Conservation (phyloP, 2,329 filamentous ascomycete species). For the Drechslerella stenobrocha region DNA sequence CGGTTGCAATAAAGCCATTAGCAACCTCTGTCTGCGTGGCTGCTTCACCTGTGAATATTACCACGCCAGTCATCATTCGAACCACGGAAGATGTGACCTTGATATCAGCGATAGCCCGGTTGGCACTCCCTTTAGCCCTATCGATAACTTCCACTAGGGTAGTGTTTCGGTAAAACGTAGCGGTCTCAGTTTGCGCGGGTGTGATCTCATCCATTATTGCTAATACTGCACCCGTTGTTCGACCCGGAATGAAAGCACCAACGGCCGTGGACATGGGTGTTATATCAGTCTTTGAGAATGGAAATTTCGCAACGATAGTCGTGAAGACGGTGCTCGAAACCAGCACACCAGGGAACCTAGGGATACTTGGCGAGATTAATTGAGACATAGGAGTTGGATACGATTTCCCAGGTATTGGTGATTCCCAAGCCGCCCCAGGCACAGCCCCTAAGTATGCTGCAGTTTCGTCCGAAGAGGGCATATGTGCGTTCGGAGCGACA, state of each 20-base stretch:
- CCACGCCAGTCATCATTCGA: no score
- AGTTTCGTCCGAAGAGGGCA: constrained; percentile 10
- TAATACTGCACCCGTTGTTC: not conserved
- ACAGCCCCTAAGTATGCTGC: constrained; percentile 18
- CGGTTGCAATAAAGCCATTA: no score
- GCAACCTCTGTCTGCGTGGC: no score
- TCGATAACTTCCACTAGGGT: constrained; percentile 5
- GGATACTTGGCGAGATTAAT: constrained; percentile 12
- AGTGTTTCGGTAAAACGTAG: constrained; percentile 4
- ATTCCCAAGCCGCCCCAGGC: constrained; percentile 3
- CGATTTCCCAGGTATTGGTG: constrained; percentile 8
- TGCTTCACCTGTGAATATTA: no score
- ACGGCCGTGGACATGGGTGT: no score
- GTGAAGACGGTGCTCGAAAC: constrained; percentile 15
- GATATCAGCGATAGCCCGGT: constrained; percentile 5
- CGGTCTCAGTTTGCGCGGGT: not conserved
- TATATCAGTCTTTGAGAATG: no score
- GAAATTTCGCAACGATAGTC: constrained; percentile 3
- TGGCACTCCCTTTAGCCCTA: constrained; percentile 5
- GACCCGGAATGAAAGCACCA: not conserved
- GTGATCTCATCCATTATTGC: constrained; percentile 15
- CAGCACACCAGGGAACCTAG: constrained; percentile 13
- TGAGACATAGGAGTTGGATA: constrained; percentile 8
- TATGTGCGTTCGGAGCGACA: no score
- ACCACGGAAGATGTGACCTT: no score